A percentile compares a stretch with the other conserved stretches of the same genome.
phyloP scores from a whole-genome alignment of 331 rosid genomes.

The Cydonia oblonga region DNA sequence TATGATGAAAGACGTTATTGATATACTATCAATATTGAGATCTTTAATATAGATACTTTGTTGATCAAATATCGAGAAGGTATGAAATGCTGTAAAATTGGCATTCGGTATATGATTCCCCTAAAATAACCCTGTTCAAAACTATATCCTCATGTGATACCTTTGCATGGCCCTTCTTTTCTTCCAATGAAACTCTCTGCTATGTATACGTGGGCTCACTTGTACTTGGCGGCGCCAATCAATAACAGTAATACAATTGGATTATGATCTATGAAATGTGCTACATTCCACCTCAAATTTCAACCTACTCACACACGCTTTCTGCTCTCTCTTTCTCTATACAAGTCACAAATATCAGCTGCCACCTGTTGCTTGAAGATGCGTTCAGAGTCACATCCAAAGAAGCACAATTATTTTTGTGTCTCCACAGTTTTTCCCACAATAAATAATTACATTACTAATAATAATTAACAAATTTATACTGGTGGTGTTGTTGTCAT shows the following conservation, averaged over 20 bases:
- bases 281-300: background rate
- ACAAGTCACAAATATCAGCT: background rate
- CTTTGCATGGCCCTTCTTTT: background rate
- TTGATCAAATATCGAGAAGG: background rate
- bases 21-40: too few species aligned
- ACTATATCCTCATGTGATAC: background rate
- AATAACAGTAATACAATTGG: too few species aligned
- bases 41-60: background rate
- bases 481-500: background rate
- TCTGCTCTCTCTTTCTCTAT: background rate
- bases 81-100: background rate
- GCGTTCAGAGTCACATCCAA: slow-evolving; percentile 13
- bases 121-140: background rate
- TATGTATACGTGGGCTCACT: background rate
- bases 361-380: slow-evolving; percentile 9
- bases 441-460: background rate
- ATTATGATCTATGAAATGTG: too few species aligned
- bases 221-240: slow-evolving; percentile 18
- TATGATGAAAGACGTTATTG: too few species aligned
- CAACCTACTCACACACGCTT: slow-evolving; percentile 14
- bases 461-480: background rate
- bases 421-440: background rate
- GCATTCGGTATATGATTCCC: background rate
- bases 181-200: background rate
- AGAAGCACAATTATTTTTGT: slow-evolving; percentile 7